phyloP scores from a whole-genome alignment of 2,329 filamentous ascomycete species.

The Thermomyces lanuginosus region DNA sequence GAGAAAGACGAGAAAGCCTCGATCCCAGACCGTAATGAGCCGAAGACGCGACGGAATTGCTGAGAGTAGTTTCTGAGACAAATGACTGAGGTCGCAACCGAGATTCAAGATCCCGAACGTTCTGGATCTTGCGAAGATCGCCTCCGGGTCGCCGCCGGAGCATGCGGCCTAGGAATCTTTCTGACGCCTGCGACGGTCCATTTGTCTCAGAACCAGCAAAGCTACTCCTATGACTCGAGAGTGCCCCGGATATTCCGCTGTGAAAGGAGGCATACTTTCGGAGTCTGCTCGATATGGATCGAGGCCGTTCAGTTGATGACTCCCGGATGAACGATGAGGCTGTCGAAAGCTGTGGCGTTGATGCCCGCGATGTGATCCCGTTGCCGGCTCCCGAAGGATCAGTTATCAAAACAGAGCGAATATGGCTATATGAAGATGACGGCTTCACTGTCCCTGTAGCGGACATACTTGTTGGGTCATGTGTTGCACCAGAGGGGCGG shows the following conservation, averaged over 20 bases:
- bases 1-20: constrained; percentile 4
- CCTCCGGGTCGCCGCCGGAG: constrained; percentile 60
- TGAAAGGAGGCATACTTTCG: constrained; percentile 32
- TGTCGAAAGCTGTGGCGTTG: constrained; percentile 9
- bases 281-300: constrained; percentile 19
- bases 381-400: too few relatives aligned
- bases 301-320: constrained; percentile 12
- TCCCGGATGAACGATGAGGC: constrained; percentile 15
- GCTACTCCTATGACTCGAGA: too few relatives aligned
- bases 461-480: too few relatives aligned
- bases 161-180: constrained; percentile 30
- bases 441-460: constrained; percentile 6
- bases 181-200: constrained; percentile 9
- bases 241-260: too few relatives aligned
- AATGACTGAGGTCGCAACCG: constrained; percentile 20
- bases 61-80: constrained; percentile 21
- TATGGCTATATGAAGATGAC: too few relatives aligned
- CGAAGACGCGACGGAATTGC: constrained; percentile 13
- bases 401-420: too few relatives aligned
- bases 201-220: constrained; percentile 15
- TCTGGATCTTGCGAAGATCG: constrained; percentile 52
- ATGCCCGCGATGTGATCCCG: too few relatives aligned
- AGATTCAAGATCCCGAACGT: constrained; percentile 45
- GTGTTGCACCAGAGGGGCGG: too few relatives aligned
- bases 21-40: constrained; percentile 4